These are phyloP conservation scores for Macrolepiota dolichaula DNA, from an alignment of 768 basidiomycete species.

Conservation along the genomic window DNA sequence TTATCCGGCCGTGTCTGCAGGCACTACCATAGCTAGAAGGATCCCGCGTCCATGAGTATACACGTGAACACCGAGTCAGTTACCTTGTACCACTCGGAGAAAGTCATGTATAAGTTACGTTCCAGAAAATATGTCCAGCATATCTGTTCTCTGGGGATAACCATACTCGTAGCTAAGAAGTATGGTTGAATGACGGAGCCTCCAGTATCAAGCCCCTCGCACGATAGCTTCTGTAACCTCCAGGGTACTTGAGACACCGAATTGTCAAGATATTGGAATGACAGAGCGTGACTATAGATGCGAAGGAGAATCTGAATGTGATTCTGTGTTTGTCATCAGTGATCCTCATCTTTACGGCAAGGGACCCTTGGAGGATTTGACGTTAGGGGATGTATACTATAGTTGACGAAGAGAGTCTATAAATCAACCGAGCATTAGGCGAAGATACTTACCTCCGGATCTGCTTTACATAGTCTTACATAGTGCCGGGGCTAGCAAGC, in stretches of 20 bases:
- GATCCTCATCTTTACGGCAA: background rate
- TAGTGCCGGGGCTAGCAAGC: constrained; percentile 30
- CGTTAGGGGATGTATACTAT: background rate
- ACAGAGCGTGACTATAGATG: too few relatives aligned
- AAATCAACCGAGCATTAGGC: constrained; percentile 17
- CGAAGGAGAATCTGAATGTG: too few relatives aligned
- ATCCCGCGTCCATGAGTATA: background rate
- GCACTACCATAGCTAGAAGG: background rate
- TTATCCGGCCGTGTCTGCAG: constrained; percentile 14
- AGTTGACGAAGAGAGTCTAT: background rate
- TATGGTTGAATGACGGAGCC: constrained; percentile 29
- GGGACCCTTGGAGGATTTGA: background rate
- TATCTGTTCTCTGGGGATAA: background rate
- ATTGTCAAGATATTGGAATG: background rate
- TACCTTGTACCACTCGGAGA: background rate
- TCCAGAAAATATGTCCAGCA: constrained; percentile 16
- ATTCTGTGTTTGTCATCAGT: background rate
- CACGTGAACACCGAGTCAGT: background rate
- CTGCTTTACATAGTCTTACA: constrained; percentile 38
- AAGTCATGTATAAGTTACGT: constrained; percentile 10
- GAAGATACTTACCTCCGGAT: constrained; percentile 26
- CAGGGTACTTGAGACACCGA: background rate
- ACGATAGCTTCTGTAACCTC: constrained; percentile 17
- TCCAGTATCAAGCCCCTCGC: constrained; percentile 25
- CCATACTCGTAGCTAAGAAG: constrained; percentile 27